Evolutionary conservation across 2,329 filamentous ascomycete genomes (phyloP).

Genomic region (Fusarium concolor): DNA sequence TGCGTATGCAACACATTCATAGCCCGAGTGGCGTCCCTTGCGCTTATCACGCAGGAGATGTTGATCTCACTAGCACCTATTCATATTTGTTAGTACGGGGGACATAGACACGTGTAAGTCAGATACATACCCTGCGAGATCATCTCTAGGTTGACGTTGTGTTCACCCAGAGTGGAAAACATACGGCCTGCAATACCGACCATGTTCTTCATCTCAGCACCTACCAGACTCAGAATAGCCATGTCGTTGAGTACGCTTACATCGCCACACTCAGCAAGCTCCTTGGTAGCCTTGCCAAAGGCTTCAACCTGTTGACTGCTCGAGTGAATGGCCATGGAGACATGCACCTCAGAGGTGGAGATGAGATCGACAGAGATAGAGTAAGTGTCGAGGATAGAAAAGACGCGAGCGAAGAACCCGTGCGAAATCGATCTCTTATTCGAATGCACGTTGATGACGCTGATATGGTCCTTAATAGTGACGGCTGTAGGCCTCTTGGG

Average conservation of each 20-base stretch:
- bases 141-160: constrained; percentile 98
- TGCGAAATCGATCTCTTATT: constrained; percentile 97
- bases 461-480: constrained; percentile 96
- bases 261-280: constrained; percentile 84
- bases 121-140: constrained; percentile 86
- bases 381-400: constrained; percentile 88
- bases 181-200: constrained; percentile 91
- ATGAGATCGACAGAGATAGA: constrained; percentile 94
- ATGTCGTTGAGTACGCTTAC: constrained; percentile 92
- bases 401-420: constrained; percentile 94
- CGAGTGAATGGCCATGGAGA: constrained; percentile 95
- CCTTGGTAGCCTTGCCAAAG: constrained; percentile 75
- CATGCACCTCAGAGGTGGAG: constrained; percentile 95
- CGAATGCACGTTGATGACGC: constrained; percentile 97
- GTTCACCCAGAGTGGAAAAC: constrained; percentile 93
- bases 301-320: constrained; percentile 73
- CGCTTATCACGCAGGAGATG: constrained; percentile 97
- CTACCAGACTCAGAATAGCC: constrained; percentile 95
- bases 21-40: constrained; percentile 88
- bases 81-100: constrained; percentile 10
- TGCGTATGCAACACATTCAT: constrained; percentile 97
- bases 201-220: constrained; percentile 98
- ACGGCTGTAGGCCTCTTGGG: constrained; percentile 87
- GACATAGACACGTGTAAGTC: rapidly evolving
- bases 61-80: constrained; percentile 97